Evolutionary conservation across 2,329 filamentous ascomycete genomes (phyloP).

Genomic region (Pseudogymnoascus destructans): DNA sequence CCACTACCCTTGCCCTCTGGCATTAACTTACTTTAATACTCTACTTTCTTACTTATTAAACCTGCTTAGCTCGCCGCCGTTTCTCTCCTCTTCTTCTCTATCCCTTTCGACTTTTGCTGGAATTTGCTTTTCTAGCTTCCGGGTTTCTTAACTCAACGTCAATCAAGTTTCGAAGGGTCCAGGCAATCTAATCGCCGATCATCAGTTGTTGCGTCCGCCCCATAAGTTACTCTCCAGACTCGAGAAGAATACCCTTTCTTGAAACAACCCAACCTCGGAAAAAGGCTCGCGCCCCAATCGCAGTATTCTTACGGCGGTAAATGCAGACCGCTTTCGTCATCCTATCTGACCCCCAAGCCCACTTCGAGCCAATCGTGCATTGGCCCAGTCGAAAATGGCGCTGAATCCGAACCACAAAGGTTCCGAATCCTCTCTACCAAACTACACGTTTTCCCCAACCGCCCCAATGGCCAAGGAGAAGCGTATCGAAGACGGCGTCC

Average conservation of each 20-base stretch:
- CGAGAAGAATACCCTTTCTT: background rate
- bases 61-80: background rate
- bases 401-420: conserved; percentile 14
- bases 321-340: conserved; percentile 1
- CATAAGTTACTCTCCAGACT: background rate
- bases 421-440: conserved; percentile 7
- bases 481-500: conserved; percentile 1
- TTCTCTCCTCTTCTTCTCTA: background rate
- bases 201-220: background rate
- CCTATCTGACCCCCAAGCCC: conserved; percentile 12
- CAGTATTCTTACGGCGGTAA: background rate
- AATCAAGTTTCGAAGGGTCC: background rate
- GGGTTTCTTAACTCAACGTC: background rate
- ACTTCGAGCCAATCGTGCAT: conserved; percentile 20
- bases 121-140: background rate
- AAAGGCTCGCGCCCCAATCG: background rate
- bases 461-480: background rate
- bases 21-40: conserved; percentile 3
- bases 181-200: background rate
- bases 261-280: background rate
- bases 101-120: background rate
- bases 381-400: conserved; percentile 25
- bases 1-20: background rate
- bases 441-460: background rate
- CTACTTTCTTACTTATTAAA: background rate